Percentiles rank a stretch among this genome's conserved stretches.
Evolutionary conservation across 2,329 filamentous ascomycete genomes (phyloP).

Genomic region (Arthrobotrys musiformis): DNA sequence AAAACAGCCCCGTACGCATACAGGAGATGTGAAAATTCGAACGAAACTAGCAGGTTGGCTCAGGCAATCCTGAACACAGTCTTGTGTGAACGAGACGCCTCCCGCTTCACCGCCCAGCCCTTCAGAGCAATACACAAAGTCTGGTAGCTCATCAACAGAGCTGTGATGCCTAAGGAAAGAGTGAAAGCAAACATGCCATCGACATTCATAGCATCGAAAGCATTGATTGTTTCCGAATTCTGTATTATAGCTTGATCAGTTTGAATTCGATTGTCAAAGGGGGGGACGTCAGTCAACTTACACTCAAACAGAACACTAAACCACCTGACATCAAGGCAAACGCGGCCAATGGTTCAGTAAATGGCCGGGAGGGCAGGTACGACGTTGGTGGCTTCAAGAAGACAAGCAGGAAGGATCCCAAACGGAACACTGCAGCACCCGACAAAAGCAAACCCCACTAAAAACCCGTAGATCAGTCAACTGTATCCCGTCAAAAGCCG

Average conservation of each 20-base stretch:
- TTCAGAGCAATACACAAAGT: conserved; percentile 82
- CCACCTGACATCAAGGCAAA: conserved; percentile 91
- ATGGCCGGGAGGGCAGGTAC: conserved; percentile 82
- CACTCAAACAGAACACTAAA: conserved; percentile 90
- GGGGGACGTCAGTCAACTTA: conserved; percentile 65
- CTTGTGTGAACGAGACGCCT: conserved; percentile 43
- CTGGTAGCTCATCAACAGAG: conserved; percentile 85
- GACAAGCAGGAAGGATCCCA: conserved; percentile 79
- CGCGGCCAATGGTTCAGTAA: conserved; percentile 85
- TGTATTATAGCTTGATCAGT: conserved; percentile 61
- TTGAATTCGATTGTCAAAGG: not conserved
- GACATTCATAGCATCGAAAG: conserved; percentile 72
- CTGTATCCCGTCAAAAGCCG: conserved; percentile 40
- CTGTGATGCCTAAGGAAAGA: conserved; percentile 83
- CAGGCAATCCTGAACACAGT: conserved; percentile 44
- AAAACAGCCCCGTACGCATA: not conserved
- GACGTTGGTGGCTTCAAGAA: conserved; percentile 85
- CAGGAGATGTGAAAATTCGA: not conserved
- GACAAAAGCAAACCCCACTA: conserved; percentile 88
- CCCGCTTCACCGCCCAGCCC: conserved; percentile 76
- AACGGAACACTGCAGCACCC: conserved; percentile 81
- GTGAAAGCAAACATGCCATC: conserved; percentile 96
- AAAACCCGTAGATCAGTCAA: conserved; percentile 30
- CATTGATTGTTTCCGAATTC: conserved; percentile 77
- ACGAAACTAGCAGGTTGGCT: not conserved